These are phyloP conservation scores for Acer yangbiense DNA, from an alignment of 345 rosid species.

Conservation along the genomic window DNA sequence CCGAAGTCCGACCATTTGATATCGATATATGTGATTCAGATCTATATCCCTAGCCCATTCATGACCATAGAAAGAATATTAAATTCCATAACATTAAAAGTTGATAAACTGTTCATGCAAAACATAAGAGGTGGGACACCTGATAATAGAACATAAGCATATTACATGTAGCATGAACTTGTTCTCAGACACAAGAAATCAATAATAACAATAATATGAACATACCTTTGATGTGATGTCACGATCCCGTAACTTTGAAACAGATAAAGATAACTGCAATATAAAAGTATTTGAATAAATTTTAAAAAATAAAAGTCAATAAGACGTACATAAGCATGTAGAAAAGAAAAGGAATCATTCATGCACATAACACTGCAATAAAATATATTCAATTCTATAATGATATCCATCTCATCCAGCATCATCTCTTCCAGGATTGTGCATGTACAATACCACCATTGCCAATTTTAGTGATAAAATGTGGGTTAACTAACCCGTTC, in stretches of 20 bases:
- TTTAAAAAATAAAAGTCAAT: neutral
- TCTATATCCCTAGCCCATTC: neutral
- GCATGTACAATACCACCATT: no score
- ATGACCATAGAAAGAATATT: neutral
- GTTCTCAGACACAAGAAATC: neutral
- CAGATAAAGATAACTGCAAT: constrained; percentile 73
- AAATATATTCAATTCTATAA: no score
- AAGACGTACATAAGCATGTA: neutral
- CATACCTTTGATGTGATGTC: constrained; percentile 79
- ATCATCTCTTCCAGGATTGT: no score
- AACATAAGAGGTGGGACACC: neutral
- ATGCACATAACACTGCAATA: neutral
- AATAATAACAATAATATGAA: neutral
- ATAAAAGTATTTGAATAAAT: neutral
- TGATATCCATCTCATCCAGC: no score
- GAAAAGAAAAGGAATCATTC: neutral
- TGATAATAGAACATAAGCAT: neutral
- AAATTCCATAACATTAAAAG: neutral
- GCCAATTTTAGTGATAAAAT: no score
- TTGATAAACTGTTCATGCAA: neutral
- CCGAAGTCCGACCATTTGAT: neutral
- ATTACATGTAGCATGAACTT: no score
- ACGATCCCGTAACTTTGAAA: constrained; percentile 64
- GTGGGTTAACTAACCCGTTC: no score
- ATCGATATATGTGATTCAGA: neutral